Base-by-base conservation (phyloP, 179 eudicot genomes). In the Spergularia azorica region DNA sequence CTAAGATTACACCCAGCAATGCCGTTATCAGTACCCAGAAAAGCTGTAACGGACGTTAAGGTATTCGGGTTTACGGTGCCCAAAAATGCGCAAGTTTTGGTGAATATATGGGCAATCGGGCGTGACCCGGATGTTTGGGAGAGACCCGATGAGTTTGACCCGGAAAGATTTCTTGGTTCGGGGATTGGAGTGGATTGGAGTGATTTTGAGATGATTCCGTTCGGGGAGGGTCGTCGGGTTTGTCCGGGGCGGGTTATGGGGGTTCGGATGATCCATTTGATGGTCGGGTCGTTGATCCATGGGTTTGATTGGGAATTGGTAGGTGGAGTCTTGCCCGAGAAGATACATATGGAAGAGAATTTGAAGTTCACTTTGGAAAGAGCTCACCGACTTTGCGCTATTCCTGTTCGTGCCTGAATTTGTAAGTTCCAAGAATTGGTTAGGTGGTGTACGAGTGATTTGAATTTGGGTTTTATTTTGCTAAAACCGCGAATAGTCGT, bases 11-110 rank as follows among this genome's bases (percentile, higher is more conserved):
- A 87, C 72, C 77, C 81, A 43, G 11, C 89, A 9, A 87, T 52
- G 2, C 87, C 90, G 59, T 61, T 89, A 17, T 56, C 83, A 15
- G 67, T 84, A 0, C 91, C 88, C n/a, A 87, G 82, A 67, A 77
- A 67, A 74, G 74, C 73, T 7, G 73, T 77, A 3, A 20, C 59
- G 13, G 83, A 81, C 39, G 79, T 87, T 0, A 43, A 67, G 32
- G 12, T 66, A 15, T 66, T 39, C 14, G 62, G 70, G 41, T 78
- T 50, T 21, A 79, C 72, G 38, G 70, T 59, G 5, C 78, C 73
- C 20, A 46, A 79, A 10, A 58, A 79, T 17, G 36, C 60, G 5
- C 74, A 73, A 60, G 59, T 66, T 17, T 14, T 79, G n/a, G 74
- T 73, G 59, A 79, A 73, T 6, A 57, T 60, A 2, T 67, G 77